Evolutionary conservation across 1,284 basidiomycete species (phyloP), one percentile per base, ranked within the genome.

Genomic region (Caloboletus firmus): DNA sequence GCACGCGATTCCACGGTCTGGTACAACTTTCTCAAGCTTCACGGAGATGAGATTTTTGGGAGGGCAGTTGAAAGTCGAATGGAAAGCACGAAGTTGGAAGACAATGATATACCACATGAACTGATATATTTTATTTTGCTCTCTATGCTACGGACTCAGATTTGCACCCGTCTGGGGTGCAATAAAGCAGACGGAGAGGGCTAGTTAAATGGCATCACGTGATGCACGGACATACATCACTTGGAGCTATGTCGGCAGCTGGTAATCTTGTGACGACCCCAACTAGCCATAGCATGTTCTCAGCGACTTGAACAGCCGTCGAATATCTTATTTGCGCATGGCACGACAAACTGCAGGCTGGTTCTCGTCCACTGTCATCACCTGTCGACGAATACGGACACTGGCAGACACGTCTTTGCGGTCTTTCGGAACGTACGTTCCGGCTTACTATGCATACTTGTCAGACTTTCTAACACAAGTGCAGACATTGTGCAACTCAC

Each of bases 401-500:
- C 58, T 74, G 37, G 77, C 79, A 34, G 80, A 82, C 52, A 71
- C 74, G 34, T 81, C 82, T 61, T 84, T 90, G 68, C 81, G 85
- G 49, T 79, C 79, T 45, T 90, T 91, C 66, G 88, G 88, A 72
- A 77, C 89, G 88, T 90, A 72, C 67, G 88, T 82, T 32, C 30
- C 40, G 56, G 52, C 44, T 43, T 43, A 44, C 43, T 11, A 20
- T 31, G 41, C 17, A 32, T 49, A 28, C 20, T 15, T 35, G 45
- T 20, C 10, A 28, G 5, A 10, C 49, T 49, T 51, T 39, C 55
- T 69, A 54, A 50, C 60, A 36, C 51, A 56, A 51, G 52, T 31
- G 39, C 64, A 92, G 90, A 52, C 89, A 92, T 67, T 92, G 89
- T 64, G 89, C 91, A 57, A 91, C 87, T 6, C 91, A 93, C 69